These are phyloP conservation scores for Cerrena zonata DNA, from an alignment of 1,284 basidiomycete genomes.

Conservation along the genomic window DNA sequence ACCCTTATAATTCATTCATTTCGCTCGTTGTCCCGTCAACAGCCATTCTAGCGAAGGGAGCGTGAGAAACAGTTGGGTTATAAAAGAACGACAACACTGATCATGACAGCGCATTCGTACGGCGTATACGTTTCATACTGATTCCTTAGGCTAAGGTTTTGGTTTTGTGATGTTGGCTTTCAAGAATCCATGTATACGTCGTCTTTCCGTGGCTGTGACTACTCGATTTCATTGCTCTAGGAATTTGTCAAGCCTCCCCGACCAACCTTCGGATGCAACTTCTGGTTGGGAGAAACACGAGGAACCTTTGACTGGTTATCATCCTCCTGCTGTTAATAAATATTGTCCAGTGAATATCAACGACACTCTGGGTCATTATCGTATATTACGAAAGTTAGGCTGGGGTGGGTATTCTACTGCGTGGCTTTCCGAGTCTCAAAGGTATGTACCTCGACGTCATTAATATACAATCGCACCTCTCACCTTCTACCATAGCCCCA, in stretches of 20 bases:
- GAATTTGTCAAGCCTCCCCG: neutral
- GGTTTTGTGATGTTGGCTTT: no score
- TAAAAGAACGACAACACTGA: no score
- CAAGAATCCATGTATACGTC: no score
- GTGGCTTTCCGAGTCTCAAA: constrained; percentile 31
- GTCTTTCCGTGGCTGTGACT: neutral
- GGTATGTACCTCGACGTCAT: constrained; percentile 15
- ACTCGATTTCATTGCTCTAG: neutral
- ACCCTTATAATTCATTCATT: no score
- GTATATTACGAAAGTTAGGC: constrained; percentile 44
- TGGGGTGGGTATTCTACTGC: constrained; percentile 44
- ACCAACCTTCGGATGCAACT: neutral
- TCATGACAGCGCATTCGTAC: no score
- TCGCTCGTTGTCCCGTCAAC: no score
- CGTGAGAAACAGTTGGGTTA: no score
- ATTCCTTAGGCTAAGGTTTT: no score
- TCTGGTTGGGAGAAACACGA: neutral
- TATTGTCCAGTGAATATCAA: neutral
- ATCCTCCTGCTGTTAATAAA: neutral
- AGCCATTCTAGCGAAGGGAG: no score
- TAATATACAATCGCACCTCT: neutral
- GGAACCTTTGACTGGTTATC: neutral
- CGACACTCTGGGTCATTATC: constrained; percentile 22
- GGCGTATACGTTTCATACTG: no score
- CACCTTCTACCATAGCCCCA: neutral